Conservation (phyloP, 768 basidiomycete species). For the Boletus eberwhitei region DNA sequence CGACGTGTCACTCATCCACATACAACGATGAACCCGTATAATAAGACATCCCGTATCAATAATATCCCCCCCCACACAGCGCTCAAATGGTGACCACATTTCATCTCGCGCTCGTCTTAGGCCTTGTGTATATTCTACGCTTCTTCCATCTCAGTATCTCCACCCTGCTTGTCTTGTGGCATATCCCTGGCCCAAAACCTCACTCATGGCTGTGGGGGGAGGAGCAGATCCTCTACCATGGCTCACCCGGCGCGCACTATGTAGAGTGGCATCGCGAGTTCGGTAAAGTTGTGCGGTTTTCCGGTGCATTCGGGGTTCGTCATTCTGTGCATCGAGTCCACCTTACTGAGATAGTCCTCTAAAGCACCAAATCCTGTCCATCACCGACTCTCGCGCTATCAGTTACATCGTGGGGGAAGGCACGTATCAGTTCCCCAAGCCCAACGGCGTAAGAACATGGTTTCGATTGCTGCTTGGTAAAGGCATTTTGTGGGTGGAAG, state of each 20-base stretch:
- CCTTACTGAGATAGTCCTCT: slow-evolving; percentile 8
- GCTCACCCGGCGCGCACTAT: slow-evolving; percentile 50
- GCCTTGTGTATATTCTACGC: slow-evolving; percentile 31
- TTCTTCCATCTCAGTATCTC: slow-evolving; percentile 35
- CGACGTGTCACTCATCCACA: slow-evolving; percentile 17
- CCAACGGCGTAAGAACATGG: slow-evolving; percentile 60
- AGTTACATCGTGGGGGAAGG: slow-evolving; percentile 52
- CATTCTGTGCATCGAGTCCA: slow-evolving; percentile 1
- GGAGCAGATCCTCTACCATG: slow-evolving; percentile 53
- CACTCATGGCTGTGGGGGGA: slow-evolving; percentile 59
- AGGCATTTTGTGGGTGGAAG: slow-evolving; percentile 67
- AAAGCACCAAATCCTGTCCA: slow-evolving; percentile 56
- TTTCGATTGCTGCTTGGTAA: slow-evolving; percentile 58
- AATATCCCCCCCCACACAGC: not conserved
- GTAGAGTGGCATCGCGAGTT: slow-evolving; percentile 50
- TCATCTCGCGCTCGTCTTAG: slow-evolving; percentile 16
- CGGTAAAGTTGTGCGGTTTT: slow-evolving; percentile 53
- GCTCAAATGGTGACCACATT: slow-evolving; percentile 8
- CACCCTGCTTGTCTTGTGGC: slow-evolving; percentile 34
- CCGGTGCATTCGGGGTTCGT: slow-evolving; percentile 54
- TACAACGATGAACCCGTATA: slow-evolving; percentile 1
- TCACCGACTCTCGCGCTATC: slow-evolving; percentile 53
- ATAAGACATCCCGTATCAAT: slow-evolving; percentile 2
- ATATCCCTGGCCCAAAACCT: slow-evolving; percentile 50
- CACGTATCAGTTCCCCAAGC: slow-evolving; percentile 59